Percentiles rank a stretch among this genome's conserved stretches.
phyloP scores from a whole-genome alignment of 2,329 filamentous ascomycete species.

The Pezicula neosporulosa region DNA sequence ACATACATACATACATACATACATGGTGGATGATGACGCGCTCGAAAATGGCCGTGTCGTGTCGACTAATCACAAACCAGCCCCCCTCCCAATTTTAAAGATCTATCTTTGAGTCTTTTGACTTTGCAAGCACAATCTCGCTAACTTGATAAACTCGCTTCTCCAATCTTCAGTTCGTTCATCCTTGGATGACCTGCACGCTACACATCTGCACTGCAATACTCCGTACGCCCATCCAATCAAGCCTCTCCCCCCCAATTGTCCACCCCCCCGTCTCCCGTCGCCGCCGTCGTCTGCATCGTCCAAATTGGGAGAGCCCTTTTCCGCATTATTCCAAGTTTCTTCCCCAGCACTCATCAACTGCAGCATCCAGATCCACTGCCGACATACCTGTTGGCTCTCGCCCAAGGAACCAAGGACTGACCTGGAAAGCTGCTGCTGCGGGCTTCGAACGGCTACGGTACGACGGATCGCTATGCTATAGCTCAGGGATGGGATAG shows the following conservation, averaged over 20 bases:
- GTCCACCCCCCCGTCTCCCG: neutral
- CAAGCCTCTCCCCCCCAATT: neutral
- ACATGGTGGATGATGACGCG: no score
- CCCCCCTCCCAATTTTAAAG: no score
- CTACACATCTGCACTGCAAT: neutral
- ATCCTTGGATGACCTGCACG: neutral
- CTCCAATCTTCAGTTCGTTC: neutral
- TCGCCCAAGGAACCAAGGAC: neutral
- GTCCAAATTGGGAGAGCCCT: neutral
- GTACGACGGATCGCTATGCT: neutral
- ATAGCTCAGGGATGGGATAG: slow-evolving; percentile 1
- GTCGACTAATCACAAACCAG: no score
- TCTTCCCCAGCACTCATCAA: neutral
- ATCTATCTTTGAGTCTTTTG: no score
- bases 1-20: no score
- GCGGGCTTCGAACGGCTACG: neutral
- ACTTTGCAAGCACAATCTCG: no score
- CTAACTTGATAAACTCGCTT: no score
- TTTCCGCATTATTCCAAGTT: neutral
- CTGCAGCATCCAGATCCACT: neutral
- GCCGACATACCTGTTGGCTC: neutral
- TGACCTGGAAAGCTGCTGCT: neutral
- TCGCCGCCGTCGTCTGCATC: neutral
- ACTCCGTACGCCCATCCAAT: neutral
- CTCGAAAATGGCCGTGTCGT: no score